Percentiles rank a stretch among this genome's conserved stretches.
These are phyloP conservation scores for Schwanniomyces etchellsii DNA, from an alignment of 1,139 yeast genomes.

Conservation along the genomic window DNA sequence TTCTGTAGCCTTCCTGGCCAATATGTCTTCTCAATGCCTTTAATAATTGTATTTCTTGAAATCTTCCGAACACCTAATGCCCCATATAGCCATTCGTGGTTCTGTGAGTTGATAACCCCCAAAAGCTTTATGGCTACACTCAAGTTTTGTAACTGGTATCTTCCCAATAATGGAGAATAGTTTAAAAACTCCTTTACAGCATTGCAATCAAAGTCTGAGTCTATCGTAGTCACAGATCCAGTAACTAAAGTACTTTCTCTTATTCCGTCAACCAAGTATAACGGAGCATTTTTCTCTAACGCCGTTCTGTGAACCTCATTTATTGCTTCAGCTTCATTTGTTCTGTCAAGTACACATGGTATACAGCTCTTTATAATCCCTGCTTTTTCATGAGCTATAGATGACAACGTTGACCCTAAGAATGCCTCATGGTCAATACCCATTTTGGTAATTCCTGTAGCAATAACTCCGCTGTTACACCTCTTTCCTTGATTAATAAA, in stretches of 20 bases:
- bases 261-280: constrained; percentile 14
- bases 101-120: constrained; percentile 23
- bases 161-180: constrained; percentile 59
- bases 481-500: constrained; percentile 5
- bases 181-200: constrained; percentile 6
- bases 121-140: constrained; percentile 62
- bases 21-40: constrained; percentile 46
- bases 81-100: constrained; percentile 7
- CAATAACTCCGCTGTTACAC: constrained; percentile 45
- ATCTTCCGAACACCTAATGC: constrained; percentile 11
- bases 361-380: constrained; percentile 66
- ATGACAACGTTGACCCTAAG: constrained; percentile 56
- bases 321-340: constrained; percentile 51
- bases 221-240: constrained; percentile 3
- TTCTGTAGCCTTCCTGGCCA: constrained; percentile 67
- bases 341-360: constrained; percentile 68
- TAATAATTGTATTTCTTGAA: constrained; percentile 25
- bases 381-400: constrained; percentile 74
- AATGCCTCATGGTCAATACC: constrained; percentile 80
- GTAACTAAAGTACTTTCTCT: constrained; percentile 1
- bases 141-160: constrained; percentile 66
- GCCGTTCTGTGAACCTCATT: constrained; percentile 30
- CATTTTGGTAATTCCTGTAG: constrained; percentile 75
- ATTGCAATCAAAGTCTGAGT: neutral
- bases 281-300: constrained; percentile 8